Evolutionary conservation across 225 moss, liverwort and hornwort species (phyloP).

Genomic region (Thuidium tamariscinum): DNA sequence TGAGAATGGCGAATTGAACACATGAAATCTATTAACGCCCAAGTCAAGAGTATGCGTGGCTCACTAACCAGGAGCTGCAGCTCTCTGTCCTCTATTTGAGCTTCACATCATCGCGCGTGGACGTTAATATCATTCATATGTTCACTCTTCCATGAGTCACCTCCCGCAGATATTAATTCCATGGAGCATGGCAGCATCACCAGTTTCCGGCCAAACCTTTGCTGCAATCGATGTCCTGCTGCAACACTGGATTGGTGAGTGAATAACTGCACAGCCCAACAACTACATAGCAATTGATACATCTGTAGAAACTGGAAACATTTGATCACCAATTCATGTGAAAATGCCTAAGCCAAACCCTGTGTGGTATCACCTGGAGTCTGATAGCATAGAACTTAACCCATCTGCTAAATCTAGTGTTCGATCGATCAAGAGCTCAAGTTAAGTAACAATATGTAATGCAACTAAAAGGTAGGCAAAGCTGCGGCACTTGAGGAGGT

Average conservation of each 20-base stretch:
- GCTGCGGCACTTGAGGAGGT: neutral
- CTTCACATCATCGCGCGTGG: neutral
- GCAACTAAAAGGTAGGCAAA: neutral
- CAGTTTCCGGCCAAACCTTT: neutral
- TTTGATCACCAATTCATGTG: neutral
- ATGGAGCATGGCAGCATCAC: neutral
- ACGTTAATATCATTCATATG: slow-evolving; percentile 29
- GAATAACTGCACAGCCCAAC: neutral
- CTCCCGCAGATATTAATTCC: neutral
- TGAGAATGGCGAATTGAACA: neutral
- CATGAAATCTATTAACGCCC: slow-evolving; percentile 16
- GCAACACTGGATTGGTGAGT: neutral
- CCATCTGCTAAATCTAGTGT: neutral
- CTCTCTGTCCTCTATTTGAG: neutral
- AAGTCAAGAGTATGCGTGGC: neutral
- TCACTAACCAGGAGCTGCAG: neutral
- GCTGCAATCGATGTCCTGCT: neutral
- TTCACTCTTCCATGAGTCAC: slow-evolving; percentile 6
- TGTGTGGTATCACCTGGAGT: neutral
- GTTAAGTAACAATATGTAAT: neutral
- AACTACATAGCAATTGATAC: too few relatives aligned
- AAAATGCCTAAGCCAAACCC: neutral
- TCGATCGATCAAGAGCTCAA: neutral
- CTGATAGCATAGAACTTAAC: neutral
- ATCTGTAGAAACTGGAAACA: neutral